These are phyloP conservation scores for Emergomyces pasteurianus DNA, from an alignment of 2,329 filamentous ascomycete genomes.

Conservation along the genomic window DNA sequence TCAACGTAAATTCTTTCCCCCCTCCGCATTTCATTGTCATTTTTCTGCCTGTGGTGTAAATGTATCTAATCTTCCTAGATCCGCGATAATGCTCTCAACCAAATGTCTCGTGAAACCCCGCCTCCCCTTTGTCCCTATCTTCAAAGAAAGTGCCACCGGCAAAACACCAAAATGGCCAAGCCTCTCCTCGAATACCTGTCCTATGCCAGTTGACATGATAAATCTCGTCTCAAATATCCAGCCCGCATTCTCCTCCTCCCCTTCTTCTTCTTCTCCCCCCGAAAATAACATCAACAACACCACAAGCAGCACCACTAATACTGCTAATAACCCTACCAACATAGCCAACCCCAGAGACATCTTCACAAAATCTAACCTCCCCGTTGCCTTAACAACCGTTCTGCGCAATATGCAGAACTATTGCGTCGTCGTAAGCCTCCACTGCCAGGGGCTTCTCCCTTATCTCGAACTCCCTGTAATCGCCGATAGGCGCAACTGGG, in stretches of 20 bases:
- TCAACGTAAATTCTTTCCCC: slow-evolving; percentile 24
- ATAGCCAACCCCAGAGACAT: background rate
- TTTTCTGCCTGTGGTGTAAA: background rate
- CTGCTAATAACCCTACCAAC: background rate
- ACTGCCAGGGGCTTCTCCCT: slow-evolving; percentile 12
- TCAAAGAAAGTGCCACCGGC: slow-evolving; percentile 11
- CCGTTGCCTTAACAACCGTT: slow-evolving; percentile 8
- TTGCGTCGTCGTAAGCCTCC: slow-evolving; percentile 15
- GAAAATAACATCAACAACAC: background rate
- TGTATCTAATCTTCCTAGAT: slow-evolving; percentile 5
- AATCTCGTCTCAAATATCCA: background rate
- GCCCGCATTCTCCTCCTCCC: background rate
- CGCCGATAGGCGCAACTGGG: slow-evolving; percentile 28
- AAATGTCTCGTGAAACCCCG: slow-evolving; percentile 15
- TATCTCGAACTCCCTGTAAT: slow-evolving; percentile 10
- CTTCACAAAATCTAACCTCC: slow-evolving; percentile 4
- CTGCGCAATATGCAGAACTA: slow-evolving; percentile 18
- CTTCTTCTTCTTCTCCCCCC: background rate
- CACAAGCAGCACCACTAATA: background rate
- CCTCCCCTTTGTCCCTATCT: slow-evolving; percentile 15
- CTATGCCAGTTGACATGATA: background rate
- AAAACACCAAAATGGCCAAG: slow-evolving; percentile 12
- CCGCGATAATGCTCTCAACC: slow-evolving; percentile 15
- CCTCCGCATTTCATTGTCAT: background rate
- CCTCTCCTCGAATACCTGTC: background rate